Evolutionary conservation across 208 protist genomes (phyloP).

Genomic region (Porcisia hertigi): DNA sequence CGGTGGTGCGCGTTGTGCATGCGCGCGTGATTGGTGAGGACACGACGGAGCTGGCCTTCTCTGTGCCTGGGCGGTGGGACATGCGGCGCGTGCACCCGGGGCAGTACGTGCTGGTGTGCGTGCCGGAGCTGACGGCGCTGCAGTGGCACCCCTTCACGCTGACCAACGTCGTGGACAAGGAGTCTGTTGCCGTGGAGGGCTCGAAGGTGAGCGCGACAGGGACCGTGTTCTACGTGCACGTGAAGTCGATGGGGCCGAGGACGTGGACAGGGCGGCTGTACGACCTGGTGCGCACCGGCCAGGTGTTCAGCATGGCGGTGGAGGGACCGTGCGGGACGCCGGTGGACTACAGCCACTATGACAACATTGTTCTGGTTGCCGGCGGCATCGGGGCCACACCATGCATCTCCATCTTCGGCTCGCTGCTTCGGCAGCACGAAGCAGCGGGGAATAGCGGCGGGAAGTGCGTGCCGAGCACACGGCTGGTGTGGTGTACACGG

Average conservation of each 20-base stretch:
- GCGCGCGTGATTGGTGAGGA: too few relatives aligned
- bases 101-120: conserved; percentile 58
- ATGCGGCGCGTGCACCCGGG: conserved; percentile 23
- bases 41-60: too few relatives aligned
- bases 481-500: conserved; percentile 4
- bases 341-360: conserved; percentile 37
- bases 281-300: conserved; percentile 23
- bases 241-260: conserved; percentile 51
- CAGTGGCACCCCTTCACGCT: conserved; percentile 77
- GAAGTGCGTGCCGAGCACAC: background rate
- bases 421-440: conserved; percentile 4
- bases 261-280: conserved; percentile 50
- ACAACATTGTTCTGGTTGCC: conserved; percentile 39
- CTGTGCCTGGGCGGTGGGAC: too few relatives aligned
- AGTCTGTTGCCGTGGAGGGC: background rate
- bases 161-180: conserved; percentile 22
- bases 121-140: conserved; percentile 56
- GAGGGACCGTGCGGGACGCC: conserved; percentile 49
- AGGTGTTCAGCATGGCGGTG: conserved; percentile 34
- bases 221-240: conserved; percentile 39
- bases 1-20: too few relatives aligned
- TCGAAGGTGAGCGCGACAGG: background rate
- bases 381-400: conserved; percentile 52
- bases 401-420: conserved; percentile 45
- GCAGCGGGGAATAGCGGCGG: background rate